A percentile compares a stretch with the other conserved stretches of the same genome.
Conservation (phyloP, 2,329 filamentous ascomycete genomes). For the Chaetoscypha palmicola region DNA sequence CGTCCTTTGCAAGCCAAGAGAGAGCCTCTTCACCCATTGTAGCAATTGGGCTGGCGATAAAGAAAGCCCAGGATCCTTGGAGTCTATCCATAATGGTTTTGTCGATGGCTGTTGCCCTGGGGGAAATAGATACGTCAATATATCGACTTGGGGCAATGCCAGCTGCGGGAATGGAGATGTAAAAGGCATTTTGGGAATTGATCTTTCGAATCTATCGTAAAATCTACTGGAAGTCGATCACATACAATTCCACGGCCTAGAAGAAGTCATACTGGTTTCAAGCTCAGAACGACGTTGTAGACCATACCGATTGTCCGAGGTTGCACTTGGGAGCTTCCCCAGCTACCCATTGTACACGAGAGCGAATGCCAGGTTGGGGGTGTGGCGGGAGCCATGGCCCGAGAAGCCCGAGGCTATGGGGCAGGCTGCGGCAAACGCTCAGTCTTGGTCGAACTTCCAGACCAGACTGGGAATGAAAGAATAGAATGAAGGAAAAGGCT, state of each 20-base stretch:
- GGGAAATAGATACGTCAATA: conserved; percentile 28
- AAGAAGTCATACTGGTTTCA: too few relatives aligned
- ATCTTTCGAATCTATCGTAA: too few relatives aligned
- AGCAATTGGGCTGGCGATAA: conserved; percentile 43
- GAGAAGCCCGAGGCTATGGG: conserved; percentile 9
- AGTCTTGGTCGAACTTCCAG: not conserved
- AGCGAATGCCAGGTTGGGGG: not conserved
- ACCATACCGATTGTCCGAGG: conserved; percentile 5
- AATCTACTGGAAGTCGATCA: too few relatives aligned
- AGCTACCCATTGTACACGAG: not conserved
- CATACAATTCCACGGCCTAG: too few relatives aligned
- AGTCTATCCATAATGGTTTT: conserved; percentile 48
- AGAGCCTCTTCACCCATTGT: conserved; percentile 46
- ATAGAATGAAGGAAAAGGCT: not conserved
- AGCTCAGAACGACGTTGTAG: too few relatives aligned
- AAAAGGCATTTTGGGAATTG: conserved; percentile 20
- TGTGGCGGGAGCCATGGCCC: conserved; percentile 6
- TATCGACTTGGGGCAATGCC: conserved; percentile 19
- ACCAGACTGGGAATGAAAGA: not conserved
- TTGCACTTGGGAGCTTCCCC: not conserved
- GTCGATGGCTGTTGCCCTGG: conserved; percentile 36
- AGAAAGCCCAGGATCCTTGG: conserved; percentile 36
- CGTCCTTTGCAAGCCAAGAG: conserved; percentile 39
- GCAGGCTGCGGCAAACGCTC: conserved; percentile 2
- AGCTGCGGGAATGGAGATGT: conserved; percentile 16